These are phyloP conservation scores for Didymosphaeria variabile DNA, from an alignment of 2,329 filamentous ascomycete genomes.

Conservation along the genomic window DNA sequence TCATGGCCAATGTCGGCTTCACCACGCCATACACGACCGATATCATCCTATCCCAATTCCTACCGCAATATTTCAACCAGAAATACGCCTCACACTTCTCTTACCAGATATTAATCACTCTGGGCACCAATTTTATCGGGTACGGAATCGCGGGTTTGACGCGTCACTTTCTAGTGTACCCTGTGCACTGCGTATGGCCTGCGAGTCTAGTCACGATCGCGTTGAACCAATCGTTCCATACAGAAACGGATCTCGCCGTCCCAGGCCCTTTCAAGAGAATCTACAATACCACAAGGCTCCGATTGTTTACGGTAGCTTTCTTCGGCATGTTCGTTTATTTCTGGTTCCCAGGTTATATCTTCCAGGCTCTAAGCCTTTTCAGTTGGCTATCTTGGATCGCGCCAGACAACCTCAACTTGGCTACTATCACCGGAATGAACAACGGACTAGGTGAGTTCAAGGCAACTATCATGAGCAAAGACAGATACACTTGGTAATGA, in stretches of 20 bases:
- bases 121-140: slow-evolving; percentile 19
- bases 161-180: slow-evolving; percentile 22
- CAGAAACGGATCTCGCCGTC: slow-evolving; percentile 11
- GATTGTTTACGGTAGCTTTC: slow-evolving; percentile 57
- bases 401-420: slow-evolving; percentile 12
- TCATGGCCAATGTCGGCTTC: slow-evolving; percentile 48
- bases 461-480: neutral
- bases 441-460: slow-evolving; percentile 1
- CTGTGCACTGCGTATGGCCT: slow-evolving; percentile 22
- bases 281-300: slow-evolving; percentile 22
- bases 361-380: slow-evolving; percentile 30
- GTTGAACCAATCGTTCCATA: slow-evolving; percentile 16
- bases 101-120: slow-evolving; percentile 14
- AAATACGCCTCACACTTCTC: slow-evolving; percentile 57
- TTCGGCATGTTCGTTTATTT: slow-evolving; percentile 61
- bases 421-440: slow-evolving; percentile 9
- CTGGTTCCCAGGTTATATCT: slow-evolving; percentile 62
- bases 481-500: neutral
- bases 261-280: slow-evolving; percentile 14
- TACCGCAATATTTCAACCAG: slow-evolving; percentile 63
- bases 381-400: slow-evolving; percentile 11
- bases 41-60: slow-evolving; percentile 61
- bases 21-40: slow-evolving; percentile 60
- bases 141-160: slow-evolving; percentile 18
- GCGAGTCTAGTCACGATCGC: slow-evolving; percentile 22